Evolutionary conservation across 352 stramenopile species (phyloP).

Genomic region (Phytophthora pisi): DNA sequence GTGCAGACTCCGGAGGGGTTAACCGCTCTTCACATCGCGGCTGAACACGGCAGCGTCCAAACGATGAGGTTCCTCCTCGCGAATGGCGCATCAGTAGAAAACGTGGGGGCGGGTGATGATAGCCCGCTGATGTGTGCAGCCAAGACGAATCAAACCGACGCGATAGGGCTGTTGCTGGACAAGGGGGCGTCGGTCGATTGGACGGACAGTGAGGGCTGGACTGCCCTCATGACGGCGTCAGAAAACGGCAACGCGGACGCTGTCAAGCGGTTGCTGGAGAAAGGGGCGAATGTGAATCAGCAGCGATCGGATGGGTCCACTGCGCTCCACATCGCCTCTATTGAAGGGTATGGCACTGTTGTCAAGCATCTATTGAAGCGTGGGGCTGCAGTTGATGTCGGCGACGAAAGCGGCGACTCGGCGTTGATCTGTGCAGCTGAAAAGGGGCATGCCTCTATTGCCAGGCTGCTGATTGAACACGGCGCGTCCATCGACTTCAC

Average conservation of each 20-base stretch:
- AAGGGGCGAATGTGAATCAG: background rate
- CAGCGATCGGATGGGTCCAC: background rate
- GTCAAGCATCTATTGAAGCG: background rate
- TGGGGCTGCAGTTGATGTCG: background rate
- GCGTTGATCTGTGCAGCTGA: background rate
- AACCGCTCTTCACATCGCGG: background rate
- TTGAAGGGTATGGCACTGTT: background rate
- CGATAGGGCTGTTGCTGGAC: background rate
- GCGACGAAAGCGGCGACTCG: background rate
- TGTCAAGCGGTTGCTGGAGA: background rate
- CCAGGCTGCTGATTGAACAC: background rate
- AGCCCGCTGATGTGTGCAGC: constrained; percentile 1
- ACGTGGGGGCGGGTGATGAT: background rate
- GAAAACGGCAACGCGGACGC: background rate
- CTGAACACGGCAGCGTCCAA: background rate
- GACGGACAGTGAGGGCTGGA: background rate
- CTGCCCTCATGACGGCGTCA: background rate
- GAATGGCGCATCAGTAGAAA: background rate
- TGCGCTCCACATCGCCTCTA: constrained; percentile 1
- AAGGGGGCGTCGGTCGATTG: background rate
- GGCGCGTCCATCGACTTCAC: background rate
- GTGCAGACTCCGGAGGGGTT: background rate
- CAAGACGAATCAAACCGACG: background rate
- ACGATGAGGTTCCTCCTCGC: background rate
- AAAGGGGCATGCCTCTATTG: background rate